These are phyloP conservation scores for Rhizopus sp. DNA, from an alignment of 371 early-diverging fungal genomes.

Conservation along the genomic window DNA sequence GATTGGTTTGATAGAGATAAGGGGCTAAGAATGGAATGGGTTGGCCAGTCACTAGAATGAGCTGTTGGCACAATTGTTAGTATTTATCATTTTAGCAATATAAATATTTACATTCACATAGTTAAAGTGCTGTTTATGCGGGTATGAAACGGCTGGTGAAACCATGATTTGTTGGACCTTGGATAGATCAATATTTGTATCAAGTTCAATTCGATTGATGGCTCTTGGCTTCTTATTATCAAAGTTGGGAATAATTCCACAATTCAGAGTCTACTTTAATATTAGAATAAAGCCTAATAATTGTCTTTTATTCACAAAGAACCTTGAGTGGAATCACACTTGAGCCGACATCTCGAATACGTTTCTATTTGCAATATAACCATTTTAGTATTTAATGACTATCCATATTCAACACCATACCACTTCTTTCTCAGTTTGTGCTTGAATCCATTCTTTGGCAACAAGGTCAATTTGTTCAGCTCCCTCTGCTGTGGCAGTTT, in stretches of 20 bases:
- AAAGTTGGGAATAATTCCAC: conserved; percentile 61
- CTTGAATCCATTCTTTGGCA: conserved; percentile 60
- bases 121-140: conserved; percentile 54
- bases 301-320: conserved; percentile 3
- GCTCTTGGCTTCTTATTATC: conserved; percentile 52
- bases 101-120: conserved; percentile 56
- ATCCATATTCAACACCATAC: conserved; percentile 24
- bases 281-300: neutral
- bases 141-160: conserved; percentile 56
- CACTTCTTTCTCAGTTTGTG: conserved; percentile 54
- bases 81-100: neutral
- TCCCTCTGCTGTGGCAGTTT: conserved; percentile 17
- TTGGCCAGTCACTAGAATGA: conserved; percentile 56
- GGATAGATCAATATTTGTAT: conserved; percentile 53
- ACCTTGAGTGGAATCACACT: conserved; percentile 48
- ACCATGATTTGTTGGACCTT: conserved; percentile 66
- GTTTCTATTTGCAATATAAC: conserved; percentile 35
- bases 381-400: neutral
- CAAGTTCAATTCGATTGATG: conserved; percentile 63
- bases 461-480: conserved; percentile 32
- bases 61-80: conserved; percentile 24
- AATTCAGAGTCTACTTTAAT: conserved; percentile 49
- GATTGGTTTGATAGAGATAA: conserved; percentile 55
- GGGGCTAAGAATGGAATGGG: conserved; percentile 62
- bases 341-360: conserved; percentile 55